Evolutionary conservation across 805 yeast species (phyloP).

Genomic region (Metschnikowia sp.): DNA sequence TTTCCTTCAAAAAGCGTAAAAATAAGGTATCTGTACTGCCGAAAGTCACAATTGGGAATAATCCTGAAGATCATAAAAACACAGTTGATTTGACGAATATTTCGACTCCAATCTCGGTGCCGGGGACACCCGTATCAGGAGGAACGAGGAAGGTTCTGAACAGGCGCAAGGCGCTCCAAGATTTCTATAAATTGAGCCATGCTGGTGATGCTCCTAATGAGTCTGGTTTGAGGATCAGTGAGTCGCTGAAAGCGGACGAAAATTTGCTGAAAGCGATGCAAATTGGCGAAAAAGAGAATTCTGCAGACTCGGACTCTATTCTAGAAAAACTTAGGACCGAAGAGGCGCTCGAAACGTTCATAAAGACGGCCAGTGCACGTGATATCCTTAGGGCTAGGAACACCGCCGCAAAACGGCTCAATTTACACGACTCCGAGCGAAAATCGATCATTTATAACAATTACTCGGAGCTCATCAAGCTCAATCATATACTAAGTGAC

Average conservation of each 20-base stretch:
- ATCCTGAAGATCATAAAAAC: not conserved
- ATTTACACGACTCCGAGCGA: conserved; percentile 55
- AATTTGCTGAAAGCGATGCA: no score
- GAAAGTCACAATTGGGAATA: not conserved
- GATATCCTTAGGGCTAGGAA: conserved; percentile 16
- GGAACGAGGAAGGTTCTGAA: conserved; percentile 34
- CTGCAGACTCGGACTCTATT: not conserved
- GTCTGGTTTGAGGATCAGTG: no score
- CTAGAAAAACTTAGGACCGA: conserved; percentile 5
- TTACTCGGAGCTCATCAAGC: conserved; percentile 67
- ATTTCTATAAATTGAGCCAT: conserved; percentile 33
- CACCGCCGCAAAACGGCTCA: conserved; percentile 37
- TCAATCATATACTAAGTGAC: conserved; percentile 49
- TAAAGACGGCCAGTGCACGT: conserved; percentile 9
- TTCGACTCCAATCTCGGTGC: not conserved
- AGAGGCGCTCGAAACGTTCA: conserved; percentile 6
- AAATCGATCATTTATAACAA: conserved; percentile 73
- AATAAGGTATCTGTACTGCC: not conserved
- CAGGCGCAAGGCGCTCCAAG: conserved; percentile 41
- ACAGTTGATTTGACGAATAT: not conserved
- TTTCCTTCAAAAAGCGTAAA: conserved; percentile 30
- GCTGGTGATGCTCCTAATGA: not conserved
- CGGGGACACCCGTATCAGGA: conserved; percentile 5
- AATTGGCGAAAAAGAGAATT: no score
- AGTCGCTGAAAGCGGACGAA: no score